Percentiles rank a stretch among this genome's conserved stretches.
phyloP scores from a whole-genome alignment of 2,329 filamentous ascomycete genomes.

The Aspergillus hortae region DNA sequence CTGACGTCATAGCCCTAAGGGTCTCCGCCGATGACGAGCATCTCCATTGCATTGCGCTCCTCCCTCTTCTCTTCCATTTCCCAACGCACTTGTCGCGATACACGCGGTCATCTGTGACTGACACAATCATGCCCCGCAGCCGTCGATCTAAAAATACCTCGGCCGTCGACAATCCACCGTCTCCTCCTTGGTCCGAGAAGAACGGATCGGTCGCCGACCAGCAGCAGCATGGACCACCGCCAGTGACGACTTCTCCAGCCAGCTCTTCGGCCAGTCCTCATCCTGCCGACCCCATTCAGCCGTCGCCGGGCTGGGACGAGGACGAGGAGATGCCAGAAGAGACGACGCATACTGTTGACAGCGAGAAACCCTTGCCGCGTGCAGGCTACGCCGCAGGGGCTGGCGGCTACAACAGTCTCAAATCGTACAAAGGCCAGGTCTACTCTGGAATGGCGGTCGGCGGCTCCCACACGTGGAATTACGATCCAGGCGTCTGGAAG shows the following conservation, averaged over 20 bases:
- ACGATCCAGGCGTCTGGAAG: conserved; percentile 33
- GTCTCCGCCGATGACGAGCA: too few relatives aligned
- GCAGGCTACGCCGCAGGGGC: conserved; percentile 4
- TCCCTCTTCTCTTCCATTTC: background rate
- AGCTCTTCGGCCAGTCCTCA: background rate
- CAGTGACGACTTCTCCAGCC: background rate
- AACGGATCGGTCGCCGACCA: conserved; percentile 5
- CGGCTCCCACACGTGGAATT: conserved; percentile 36
- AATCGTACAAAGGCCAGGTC: conserved; percentile 30
- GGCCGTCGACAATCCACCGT: conserved; percentile 4
- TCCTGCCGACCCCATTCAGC: background rate
- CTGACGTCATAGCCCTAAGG: too few relatives aligned
- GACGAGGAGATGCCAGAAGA: conserved; percentile 20
- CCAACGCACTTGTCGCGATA: background rate
- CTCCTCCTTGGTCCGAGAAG: conserved; percentile 9
- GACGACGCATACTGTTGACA: conserved; percentile 8
- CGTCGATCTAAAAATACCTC: conserved; percentile 4
- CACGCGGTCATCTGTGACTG: background rate
- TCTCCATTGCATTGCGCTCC: background rate
- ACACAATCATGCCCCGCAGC: conserved; percentile 5
- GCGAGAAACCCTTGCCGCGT: background rate
- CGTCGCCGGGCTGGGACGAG: conserved; percentile 11
- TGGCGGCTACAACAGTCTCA: conserved; percentile 30
- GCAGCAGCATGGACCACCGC: too few relatives aligned
- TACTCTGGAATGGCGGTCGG: conserved; percentile 38